Conservation (phyloP, 2,329 filamentous ascomycete species). For the Plenodomus biglobosus region DNA sequence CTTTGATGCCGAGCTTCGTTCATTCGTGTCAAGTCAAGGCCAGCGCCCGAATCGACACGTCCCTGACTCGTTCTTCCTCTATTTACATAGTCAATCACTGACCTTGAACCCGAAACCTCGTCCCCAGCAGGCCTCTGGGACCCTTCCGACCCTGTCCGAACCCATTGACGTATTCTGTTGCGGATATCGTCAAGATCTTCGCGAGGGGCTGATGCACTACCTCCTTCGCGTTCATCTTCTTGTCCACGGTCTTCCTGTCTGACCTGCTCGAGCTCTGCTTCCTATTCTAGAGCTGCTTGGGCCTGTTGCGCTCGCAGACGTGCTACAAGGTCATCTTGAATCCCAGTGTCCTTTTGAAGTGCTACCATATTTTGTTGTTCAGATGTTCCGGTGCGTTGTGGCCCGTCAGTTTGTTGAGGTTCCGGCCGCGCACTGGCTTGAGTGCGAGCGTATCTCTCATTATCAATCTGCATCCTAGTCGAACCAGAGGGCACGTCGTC, state of each 20-base stretch:
- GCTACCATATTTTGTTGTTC: background rate
- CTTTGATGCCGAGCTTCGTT: too few relatives aligned
- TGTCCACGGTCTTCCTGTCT: background rate
- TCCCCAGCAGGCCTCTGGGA: too few relatives aligned
- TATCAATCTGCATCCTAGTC: too few relatives aligned
- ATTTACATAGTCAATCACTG: too few relatives aligned
- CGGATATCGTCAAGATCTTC: background rate
- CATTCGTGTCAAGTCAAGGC: too few relatives aligned
- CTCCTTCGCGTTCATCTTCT: background rate
- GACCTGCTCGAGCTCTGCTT: background rate
- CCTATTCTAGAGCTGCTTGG: background rate
- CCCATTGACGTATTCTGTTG: background rate
- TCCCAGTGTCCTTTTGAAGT: background rate
- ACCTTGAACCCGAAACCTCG: too few relatives aligned
- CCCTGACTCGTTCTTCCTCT: background rate
- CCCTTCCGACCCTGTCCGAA: background rate
- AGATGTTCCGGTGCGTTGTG: background rate
- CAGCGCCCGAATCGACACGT: background rate
- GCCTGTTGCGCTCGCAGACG: background rate
- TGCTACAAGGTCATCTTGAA: background rate
- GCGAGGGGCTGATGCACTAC: background rate
- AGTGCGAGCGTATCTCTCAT: too few relatives aligned
- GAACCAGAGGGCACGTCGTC: too few relatives aligned
- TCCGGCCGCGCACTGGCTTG: too few relatives aligned
- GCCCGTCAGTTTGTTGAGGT: too few relatives aligned